phyloP scores from a whole-genome alignment of 2,329 filamentous ascomycete genomes.

The Tolypocladium tundrense region DNA sequence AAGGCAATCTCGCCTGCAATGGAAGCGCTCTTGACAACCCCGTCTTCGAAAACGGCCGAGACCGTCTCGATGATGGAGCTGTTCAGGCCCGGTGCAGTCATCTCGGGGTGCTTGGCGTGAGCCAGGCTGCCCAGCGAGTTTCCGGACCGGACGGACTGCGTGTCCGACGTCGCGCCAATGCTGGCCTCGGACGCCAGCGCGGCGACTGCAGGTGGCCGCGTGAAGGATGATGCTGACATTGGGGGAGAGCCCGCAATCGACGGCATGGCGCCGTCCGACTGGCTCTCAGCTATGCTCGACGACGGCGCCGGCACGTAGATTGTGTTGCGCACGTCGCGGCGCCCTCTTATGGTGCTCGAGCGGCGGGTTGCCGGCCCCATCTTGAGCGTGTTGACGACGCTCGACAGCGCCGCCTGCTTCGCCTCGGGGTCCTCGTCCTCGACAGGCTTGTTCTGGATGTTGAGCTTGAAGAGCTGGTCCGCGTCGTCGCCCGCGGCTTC shows the following conservation, averaged over 20 bases:
- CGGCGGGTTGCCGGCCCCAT: slow-evolving; percentile 56
- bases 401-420: slow-evolving; percentile 63
- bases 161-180: slow-evolving; percentile 59
- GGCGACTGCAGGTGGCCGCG: slow-evolving; percentile 37
- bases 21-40: slow-evolving; percentile 58
- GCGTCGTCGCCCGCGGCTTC: slow-evolving; percentile 48
- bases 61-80: slow-evolving; percentile 86
- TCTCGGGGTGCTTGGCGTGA: slow-evolving; percentile 70
- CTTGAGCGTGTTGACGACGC: slow-evolving; percentile 63
- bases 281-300: slow-evolving; percentile 21
- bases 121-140: slow-evolving; percentile 63
- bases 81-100: slow-evolving; percentile 70
- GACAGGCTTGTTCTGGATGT: slow-evolving; percentile 69
- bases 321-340: slow-evolving; percentile 85
- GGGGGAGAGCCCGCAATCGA: slow-evolving; percentile 6
- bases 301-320: slow-evolving; percentile 57
- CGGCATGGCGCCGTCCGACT: slow-evolving; percentile 14
- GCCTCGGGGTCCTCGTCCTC: slow-evolving; percentile 68
- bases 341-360: slow-evolving; percentile 70
- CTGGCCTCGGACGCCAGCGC: slow-evolving; percentile 54
- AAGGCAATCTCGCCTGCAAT: slow-evolving; percentile 86
- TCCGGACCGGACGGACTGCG: slow-evolving; percentile 82
- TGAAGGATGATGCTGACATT: slow-evolving; percentile 7
- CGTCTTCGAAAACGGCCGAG: slow-evolving; percentile 72
- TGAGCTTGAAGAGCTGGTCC: slow-evolving; percentile 67